Evolutionary conservation across 192 early-diverging fungal species (phyloP).

Genomic region (Entomortierella beljakovae): DNA sequence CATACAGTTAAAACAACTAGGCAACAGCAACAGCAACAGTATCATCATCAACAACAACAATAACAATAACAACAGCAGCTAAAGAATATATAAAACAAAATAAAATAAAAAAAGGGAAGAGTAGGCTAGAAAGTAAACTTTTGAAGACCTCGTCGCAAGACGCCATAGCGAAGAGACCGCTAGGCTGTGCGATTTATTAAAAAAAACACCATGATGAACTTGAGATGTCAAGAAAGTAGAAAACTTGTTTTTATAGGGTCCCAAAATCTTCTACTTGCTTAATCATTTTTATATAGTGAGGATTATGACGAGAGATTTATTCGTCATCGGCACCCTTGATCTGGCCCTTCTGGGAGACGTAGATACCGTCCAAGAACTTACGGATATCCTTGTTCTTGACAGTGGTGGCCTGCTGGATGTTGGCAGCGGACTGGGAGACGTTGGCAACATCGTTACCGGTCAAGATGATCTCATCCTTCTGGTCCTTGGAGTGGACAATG

Average conservation of each 20-base stretch:
- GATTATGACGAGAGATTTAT: no score
- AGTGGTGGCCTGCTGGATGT: slow-evolving; percentile 93
- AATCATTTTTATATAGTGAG: no score
- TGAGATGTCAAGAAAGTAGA: background rate
- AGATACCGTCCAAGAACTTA: slow-evolving; percentile 99
- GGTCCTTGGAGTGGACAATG: slow-evolving; percentile 78
- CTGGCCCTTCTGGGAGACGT: slow-evolving; percentile 87
- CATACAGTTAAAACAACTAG: no score
- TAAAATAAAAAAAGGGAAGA: no score
- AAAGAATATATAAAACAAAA: no score
- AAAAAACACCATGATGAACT: background rate
- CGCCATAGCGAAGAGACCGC: slow-evolving; percentile 23
- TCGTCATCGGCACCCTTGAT: slow-evolving; percentile 71
- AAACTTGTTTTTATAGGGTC: slow-evolving; percentile 5
- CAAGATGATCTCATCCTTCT: slow-evolving; percentile 97
- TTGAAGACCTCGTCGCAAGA: slow-evolving; percentile 6
- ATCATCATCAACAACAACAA: no score
- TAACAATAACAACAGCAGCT: no score
- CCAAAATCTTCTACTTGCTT: no score
- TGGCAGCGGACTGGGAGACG: slow-evolving; percentile 97
- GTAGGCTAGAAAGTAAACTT: background rate
- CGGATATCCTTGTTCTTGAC: slow-evolving; percentile 99
- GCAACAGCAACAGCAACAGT: no score
- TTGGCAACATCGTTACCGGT: slow-evolving; percentile 93
- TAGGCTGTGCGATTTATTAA: slow-evolving; percentile 34